phyloP scores from a whole-genome alignment of 1,284 basidiomycete species.

The Ceratobasidium sp. region DNA sequence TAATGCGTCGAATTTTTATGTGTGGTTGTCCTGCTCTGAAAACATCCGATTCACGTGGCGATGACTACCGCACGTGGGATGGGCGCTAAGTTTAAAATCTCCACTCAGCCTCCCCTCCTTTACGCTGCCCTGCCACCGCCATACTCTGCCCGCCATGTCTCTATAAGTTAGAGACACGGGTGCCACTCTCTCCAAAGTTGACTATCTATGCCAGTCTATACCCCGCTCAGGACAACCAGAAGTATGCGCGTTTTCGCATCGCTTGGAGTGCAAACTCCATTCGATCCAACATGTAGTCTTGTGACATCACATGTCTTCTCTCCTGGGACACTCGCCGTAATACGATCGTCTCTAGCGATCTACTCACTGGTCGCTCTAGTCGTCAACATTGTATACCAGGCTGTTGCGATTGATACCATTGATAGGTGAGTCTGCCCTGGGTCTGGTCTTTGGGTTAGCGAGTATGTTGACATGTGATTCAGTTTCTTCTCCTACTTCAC shows the following conservation, averaged over 20 bases:
- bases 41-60: background rate
- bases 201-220: background rate
- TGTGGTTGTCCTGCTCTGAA: too few relatives aligned
- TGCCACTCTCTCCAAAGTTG: background rate
- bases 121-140: background rate
- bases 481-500: conserved; percentile 73
- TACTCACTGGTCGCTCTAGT: conserved; percentile 68
- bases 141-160: conserved; percentile 14
- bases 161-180: conserved; percentile 14
- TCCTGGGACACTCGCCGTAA: conserved; percentile 61
- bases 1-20: too few relatives aligned
- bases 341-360: conserved; percentile 66
- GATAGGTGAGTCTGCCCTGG: conserved; percentile 50
- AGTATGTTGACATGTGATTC: conserved; percentile 31
- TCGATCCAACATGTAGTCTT: conserved; percentile 67
- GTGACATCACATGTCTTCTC: conserved; percentile 73
- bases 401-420: conserved; percentile 54
- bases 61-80: background rate
- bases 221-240: background rate
- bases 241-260: conserved; percentile 48
- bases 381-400: conserved; percentile 62
- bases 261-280: conserved; percentile 58
- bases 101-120: conserved; percentile 23
- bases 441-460: background rate
- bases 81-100: background rate